Percentiles rank a stretch among this genome's conserved stretches.
phyloP scores from a whole-genome alignment of 2,329 filamentous ascomycete species.

The Epichloe coenophiala region DNA sequence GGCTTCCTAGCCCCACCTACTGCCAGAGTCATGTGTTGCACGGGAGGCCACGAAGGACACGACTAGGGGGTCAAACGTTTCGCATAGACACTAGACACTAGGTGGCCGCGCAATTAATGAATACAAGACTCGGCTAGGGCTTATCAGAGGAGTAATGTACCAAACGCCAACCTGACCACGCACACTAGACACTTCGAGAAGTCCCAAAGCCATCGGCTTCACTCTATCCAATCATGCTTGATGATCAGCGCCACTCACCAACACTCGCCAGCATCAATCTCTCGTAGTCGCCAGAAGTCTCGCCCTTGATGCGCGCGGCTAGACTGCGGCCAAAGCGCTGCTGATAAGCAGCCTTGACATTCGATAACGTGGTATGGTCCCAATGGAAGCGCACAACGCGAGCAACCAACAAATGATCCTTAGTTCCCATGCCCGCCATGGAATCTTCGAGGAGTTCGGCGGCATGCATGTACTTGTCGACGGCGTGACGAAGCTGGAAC shows the following conservation, averaged over 20 bases:
- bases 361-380: conserved; percentile 60
- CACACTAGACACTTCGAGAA: neutral
- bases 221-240: neutral
- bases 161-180: neutral
- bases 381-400: conserved; percentile 75
- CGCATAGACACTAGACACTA: too few species aligned
- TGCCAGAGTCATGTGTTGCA: too few species aligned
- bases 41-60: too few species aligned
- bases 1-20: neutral
- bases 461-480: conserved; percentile 74
- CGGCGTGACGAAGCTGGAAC: conserved; percentile 62
- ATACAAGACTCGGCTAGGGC: neutral
- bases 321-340: conserved; percentile 57
- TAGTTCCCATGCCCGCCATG: conserved; percentile 80
- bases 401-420: conserved; percentile 65
- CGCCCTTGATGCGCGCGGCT: conserved; percentile 56
- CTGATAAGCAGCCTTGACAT: conserved; percentile 67
- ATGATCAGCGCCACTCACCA: conserved; percentile 23
- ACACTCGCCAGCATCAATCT: conserved; percentile 59
- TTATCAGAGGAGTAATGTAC: neutral
- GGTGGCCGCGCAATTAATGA: too few species aligned
- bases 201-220: neutral
- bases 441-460: conserved; percentile 69
- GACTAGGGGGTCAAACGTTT: neutral
- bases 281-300: conserved; percentile 78